Evolutionary conservation across 2,329 filamentous ascomycete species (phyloP).

Genomic region (Monosporascus ibericus): DNA sequence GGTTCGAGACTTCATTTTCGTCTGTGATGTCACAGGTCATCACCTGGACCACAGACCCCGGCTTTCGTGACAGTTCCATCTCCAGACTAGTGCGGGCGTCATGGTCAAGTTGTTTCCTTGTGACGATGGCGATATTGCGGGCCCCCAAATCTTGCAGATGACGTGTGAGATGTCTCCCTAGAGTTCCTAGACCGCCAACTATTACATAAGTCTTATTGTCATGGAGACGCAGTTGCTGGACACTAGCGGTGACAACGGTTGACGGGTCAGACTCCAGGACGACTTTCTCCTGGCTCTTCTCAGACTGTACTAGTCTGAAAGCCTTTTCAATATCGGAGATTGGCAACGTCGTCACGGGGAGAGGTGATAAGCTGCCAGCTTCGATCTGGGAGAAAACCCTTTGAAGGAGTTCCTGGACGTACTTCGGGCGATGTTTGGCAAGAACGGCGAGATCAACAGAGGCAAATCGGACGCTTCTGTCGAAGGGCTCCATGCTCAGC

Average conservation of each 20-base stretch:
- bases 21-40: conserved; percentile 29
- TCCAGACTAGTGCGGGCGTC: background rate
- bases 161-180: background rate
- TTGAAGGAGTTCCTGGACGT: background rate
- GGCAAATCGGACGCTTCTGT: background rate
- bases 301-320: background rate
- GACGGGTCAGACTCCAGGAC: background rate
- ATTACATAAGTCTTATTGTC: background rate
- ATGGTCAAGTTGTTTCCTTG: background rate
- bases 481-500: background rate
- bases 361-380: background rate
- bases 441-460: background rate
- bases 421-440: background rate
- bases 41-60: conserved; percentile 16
- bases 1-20: background rate
- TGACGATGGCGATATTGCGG: background rate
- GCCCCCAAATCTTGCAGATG: background rate
- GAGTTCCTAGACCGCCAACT: background rate
- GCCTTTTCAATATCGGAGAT: background rate
- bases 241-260: background rate
- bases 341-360: background rate
- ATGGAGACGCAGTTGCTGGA: background rate
- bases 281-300: background rate
- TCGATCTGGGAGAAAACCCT: background rate
- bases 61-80: background rate